Base-by-base conservation (phyloP, 2,329 filamentous ascomycete species). In the Tolypocladium ophioglossoides region DNA sequence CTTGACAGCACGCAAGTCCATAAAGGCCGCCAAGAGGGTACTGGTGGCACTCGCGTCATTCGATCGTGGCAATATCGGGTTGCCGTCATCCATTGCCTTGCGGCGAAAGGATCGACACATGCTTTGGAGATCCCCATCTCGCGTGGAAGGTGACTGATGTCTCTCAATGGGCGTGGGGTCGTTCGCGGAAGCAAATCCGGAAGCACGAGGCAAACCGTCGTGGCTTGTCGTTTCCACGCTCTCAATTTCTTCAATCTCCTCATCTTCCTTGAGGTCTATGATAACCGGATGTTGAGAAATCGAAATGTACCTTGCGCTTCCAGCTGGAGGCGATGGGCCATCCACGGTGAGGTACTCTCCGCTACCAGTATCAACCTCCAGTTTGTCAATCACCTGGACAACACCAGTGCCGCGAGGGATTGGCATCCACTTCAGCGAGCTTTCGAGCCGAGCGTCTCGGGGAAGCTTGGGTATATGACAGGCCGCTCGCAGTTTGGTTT, bases 1-100 rank as follows among this genome's bases (percentile, higher is more conserved):
- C 35, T 70, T 69, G 0, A 61, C 55, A n/a, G 57, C 59, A 9
- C 64, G 62, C 7, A 72, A 58, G 11, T 68, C 56, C 53, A 72
- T 64, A 34, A 70, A 72, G 14, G 57, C 61, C 1, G 58, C 58
- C 2, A 72, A 52, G 2, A 72, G 57, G 27, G 55, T 65, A 5
- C 59, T 59, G 2, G 67, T 66, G 2, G 63, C 60, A 27, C 58
- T 59, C 9, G 57, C 37, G 22, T 66, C 61, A 14, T 46, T 51
- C 2, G 54, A 54, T 7, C 44, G 34, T 2, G 62, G 57, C 7
- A 67, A 53, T 1, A 63, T 20, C 9, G 8, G 47, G 10, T 16
- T 12, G 32, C 46, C 14, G 4, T 52, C 41, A 6, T 52, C 40
- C 22, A 44, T n/a, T 18, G 40, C 18, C 24, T 52, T 52, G 52